These are phyloP conservation scores for Isochrysis galbana DNA, from an alignment of 78 protist genomes.

Conservation along the genomic window DNA sequence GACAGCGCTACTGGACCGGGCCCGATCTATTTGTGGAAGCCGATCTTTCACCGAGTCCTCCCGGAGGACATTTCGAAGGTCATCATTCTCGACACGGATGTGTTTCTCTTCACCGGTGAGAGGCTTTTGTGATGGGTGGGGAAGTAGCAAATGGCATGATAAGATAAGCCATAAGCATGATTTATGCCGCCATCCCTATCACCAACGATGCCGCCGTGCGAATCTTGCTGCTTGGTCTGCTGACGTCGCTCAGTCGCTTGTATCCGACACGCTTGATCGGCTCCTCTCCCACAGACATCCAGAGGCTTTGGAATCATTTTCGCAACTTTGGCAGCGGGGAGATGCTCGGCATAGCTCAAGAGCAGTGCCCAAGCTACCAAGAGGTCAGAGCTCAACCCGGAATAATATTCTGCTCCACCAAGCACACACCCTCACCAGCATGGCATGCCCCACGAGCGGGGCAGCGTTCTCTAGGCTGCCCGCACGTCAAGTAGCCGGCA, in stretches of 20 bases:
- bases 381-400: too few species aligned
- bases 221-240: not conserved
- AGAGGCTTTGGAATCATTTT: too few species aligned
- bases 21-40: not conserved
- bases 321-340: not conserved
- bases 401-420: not conserved
- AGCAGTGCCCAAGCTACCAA: conserved; percentile 27
- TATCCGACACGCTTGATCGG: not conserved
- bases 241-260: not conserved
- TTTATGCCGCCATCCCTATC: too few species aligned
- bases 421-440: not conserved
- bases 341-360: not conserved
- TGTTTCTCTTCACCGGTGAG: not conserved
- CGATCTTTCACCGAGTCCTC: not conserved
- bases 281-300: not conserved
- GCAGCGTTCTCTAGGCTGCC: too few species aligned
- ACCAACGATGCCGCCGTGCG: not conserved
- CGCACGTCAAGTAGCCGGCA: too few species aligned
- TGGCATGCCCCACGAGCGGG: not conserved
- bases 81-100: conserved; percentile 2
- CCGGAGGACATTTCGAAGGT: not conserved
- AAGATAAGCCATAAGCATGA: too few species aligned
- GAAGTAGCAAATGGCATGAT: too few species aligned
- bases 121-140: not conserved
- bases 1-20: not conserved